A percentile compares a stretch with the other conserved stretches of the same genome.
phyloP scores from a whole-genome alignment of 495 filamentous ascomycete genomes.

The Aspergillus funiculosus region DNA sequence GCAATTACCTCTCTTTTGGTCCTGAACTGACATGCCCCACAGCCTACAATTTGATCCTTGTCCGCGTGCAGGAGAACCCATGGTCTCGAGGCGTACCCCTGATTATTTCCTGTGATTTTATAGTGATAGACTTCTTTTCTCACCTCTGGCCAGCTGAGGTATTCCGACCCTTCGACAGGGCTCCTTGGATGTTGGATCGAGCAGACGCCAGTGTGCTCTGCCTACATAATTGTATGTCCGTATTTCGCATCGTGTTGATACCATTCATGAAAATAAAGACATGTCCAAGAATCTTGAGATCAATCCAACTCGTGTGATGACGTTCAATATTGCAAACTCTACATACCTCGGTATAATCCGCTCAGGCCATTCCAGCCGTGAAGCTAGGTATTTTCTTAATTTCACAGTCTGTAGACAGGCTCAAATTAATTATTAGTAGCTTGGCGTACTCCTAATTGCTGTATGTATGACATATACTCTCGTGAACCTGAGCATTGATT shows the following conservation, averaged over 20 bases:
- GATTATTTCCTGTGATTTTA: slow-evolving; percentile 89
- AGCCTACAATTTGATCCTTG: slow-evolving; percentile 99
- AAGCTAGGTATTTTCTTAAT: no score
- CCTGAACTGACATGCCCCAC: slow-evolving; percentile 16
- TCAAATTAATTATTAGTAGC: no score
- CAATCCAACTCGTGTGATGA: no score
- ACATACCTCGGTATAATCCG: no score
- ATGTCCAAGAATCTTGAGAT: slow-evolving; percentile 9
- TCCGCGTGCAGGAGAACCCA: slow-evolving; percentile 92
- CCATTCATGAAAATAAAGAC: slow-evolving; percentile 47
- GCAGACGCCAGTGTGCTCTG: slow-evolving; percentile 29
- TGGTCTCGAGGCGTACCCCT: slow-evolving; percentile 95
- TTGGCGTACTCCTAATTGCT: no score
- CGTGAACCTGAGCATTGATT: no score
- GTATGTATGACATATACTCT: no score
- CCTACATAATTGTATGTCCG: slow-evolving; percentile 39
- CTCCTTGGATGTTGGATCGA: slow-evolving; percentile 29
- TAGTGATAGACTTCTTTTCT: slow-evolving; percentile 33
- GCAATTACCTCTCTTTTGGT: slow-evolving; percentile 3
- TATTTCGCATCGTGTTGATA: slow-evolving; percentile 43
- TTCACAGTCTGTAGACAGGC: no score
- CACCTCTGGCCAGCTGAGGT: slow-evolving; percentile 20
- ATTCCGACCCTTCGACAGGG: slow-evolving; percentile 23
- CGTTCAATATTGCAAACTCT: no score
- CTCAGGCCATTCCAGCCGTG: no score